Percentiles rank a stretch among this genome's conserved stretches.
These are phyloP conservation scores for Gossypium lobatum DNA, from an alignment of 441 rosid species.

Conservation along the genomic window DNA sequence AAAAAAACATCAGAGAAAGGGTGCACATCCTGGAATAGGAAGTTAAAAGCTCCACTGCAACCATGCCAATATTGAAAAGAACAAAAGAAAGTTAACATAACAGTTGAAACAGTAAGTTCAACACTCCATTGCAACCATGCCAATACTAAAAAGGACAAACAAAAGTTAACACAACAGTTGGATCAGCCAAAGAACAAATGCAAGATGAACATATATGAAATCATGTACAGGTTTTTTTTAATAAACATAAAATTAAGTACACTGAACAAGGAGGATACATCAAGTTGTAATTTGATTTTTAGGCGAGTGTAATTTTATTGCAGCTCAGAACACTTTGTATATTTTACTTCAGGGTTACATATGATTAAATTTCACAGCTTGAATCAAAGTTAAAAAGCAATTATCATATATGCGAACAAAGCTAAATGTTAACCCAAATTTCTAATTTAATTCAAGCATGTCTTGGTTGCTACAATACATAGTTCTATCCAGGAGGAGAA, in stretches of 20 bases:
- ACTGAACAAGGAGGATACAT: background rate
- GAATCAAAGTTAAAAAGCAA: background rate
- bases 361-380: background rate
- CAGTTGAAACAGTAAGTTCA: background rate
- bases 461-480: background rate
- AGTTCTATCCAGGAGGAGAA: background rate
- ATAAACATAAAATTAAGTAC: background rate
- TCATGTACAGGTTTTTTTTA: background rate
- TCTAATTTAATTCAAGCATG: constrained; percentile 9
- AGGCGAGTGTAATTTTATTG: background rate
- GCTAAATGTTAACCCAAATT: background rate
- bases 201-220: background rate
- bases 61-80: background rate
- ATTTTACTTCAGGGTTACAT: background rate
- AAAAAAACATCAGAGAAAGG: constrained; percentile 23
- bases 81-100: background rate
- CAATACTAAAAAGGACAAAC: background rate
- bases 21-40: background rate
- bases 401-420: background rate
- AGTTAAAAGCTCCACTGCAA: background rate
- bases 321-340: background rate
- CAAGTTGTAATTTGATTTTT: background rate
- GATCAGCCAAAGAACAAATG: constrained; percentile 7
- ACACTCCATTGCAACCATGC: constrained; percentile 1
- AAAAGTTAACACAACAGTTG: background rate